phyloP scores from a whole-genome alignment of 2,329 filamentous ascomycete species.

The Seiridium unicorne region DNA sequence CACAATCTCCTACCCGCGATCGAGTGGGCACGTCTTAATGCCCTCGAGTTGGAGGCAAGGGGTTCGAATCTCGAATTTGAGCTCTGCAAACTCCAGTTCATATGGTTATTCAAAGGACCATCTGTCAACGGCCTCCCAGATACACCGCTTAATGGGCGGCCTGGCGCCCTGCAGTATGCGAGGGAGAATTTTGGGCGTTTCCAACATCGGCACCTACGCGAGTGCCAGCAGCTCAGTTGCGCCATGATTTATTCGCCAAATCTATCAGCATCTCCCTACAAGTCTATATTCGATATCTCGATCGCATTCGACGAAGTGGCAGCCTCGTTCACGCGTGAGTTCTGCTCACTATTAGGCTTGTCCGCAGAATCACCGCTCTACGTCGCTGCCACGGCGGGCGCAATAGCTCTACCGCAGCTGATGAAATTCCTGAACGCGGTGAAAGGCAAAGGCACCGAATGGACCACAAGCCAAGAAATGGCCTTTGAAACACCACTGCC shows the following conservation, averaged over 20 bases:
- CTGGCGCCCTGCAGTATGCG: constrained; percentile 74
- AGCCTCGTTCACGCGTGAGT: constrained; percentile 87
- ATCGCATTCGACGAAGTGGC: constrained; percentile 81
- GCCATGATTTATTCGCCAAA: constrained; percentile 80
- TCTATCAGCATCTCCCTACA: constrained; percentile 74
- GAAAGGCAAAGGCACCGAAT: constrained; percentile 86
- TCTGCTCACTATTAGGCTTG: constrained; percentile 86
- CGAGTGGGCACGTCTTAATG: constrained; percentile 76
- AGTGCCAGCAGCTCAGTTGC: constrained; percentile 78
- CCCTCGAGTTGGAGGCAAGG: constrained; percentile 68
- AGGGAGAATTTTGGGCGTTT: constrained; percentile 72
- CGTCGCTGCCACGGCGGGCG: constrained; percentile 86
- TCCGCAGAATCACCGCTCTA: constrained; percentile 92
- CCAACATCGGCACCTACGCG: constrained; percentile 68
- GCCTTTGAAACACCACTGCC: constrained; percentile 71
- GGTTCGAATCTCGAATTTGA: constrained; percentile 96
- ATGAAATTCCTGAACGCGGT: constrained; percentile 87
- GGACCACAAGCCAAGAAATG: constrained; percentile 88
- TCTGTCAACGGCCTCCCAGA: constrained; percentile 53
- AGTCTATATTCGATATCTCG: constrained; percentile 70
- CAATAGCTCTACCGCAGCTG: constrained; percentile 84
- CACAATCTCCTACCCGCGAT: constrained; percentile 82
- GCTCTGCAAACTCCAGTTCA: constrained; percentile 82
- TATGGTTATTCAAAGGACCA: constrained; percentile 77
- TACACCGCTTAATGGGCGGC: constrained; percentile 48